Evolutionary conservation across 805 yeast species (phyloP).

Genomic region (Teunomyces tritomae): DNA sequence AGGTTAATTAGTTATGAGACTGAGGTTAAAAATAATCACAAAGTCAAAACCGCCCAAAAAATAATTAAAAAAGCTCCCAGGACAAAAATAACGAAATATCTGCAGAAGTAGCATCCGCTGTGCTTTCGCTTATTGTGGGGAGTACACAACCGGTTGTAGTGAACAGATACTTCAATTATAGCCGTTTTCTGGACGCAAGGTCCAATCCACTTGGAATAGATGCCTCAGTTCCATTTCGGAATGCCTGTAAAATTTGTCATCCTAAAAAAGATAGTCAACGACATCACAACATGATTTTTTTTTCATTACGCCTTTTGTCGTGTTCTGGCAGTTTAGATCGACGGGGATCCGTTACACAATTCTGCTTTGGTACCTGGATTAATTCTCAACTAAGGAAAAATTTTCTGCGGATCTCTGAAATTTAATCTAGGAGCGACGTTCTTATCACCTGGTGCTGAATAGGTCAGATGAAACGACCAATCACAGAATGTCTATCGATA

Average conservation of each 20-base stretch:
- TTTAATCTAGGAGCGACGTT: not conserved
- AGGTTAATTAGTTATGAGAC: not conserved
- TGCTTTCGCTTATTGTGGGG: not conserved
- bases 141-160: not conserved
- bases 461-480: not conserved
- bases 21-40: not conserved
- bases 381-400: not conserved
- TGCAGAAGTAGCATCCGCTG: not conserved
- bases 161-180: not conserved
- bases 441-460: not conserved
- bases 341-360: not conserved
- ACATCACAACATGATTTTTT: not conserved
- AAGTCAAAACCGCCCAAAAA: not conserved
- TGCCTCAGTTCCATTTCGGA: conserved; percentile 1
- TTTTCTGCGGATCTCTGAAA: not conserved
- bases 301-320: not conserved
- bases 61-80: not conserved
- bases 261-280: not conserved
- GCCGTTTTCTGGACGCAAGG: conserved; percentile 1
- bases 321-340: not conserved
- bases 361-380: not conserved
- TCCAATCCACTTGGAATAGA: not conserved
- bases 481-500: not conserved
- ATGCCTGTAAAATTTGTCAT: not conserved
- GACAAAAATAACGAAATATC: not conserved